These are phyloP conservation scores for Dictyostelium firmibasis DNA, from an alignment of 78 protist species.

Conservation along the genomic window DNA sequence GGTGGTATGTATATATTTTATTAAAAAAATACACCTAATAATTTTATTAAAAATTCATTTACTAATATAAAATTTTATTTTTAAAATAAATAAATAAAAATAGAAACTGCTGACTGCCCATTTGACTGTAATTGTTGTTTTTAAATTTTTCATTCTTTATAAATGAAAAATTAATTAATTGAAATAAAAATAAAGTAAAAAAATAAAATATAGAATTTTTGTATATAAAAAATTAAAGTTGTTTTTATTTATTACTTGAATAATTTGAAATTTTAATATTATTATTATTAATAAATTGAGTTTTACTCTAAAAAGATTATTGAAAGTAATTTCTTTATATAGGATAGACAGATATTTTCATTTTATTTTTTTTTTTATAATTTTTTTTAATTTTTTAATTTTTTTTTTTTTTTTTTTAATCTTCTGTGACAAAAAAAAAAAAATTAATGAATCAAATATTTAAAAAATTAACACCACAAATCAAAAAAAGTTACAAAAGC, in stretches of 20 bases:
- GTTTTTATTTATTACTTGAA: too few species aligned
- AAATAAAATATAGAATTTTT: not conserved
- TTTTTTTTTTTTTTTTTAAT: not conserved
- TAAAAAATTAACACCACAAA: not conserved
- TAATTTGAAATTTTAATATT: too few species aligned
- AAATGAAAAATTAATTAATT: too few species aligned
- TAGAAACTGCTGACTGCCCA: constrained; percentile 31
- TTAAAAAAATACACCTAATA: not conserved
- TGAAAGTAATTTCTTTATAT: too few species aligned
- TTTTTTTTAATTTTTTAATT: not conserved
- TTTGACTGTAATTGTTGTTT: constrained; percentile 67
- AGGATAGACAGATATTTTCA: too few species aligned
- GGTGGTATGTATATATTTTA: not conserved
- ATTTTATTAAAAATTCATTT: too few species aligned
- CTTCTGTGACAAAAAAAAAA: not conserved
- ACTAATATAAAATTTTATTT: not conserved
- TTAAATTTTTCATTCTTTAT: too few species aligned
- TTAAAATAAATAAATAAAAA: not conserved
- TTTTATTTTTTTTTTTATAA: not conserved
- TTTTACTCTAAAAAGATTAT: too few species aligned
- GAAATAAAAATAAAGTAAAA: not conserved
- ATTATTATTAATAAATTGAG: too few species aligned
- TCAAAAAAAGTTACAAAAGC: not conserved
- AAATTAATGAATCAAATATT: not conserved
- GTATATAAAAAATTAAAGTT: too few species aligned